A percentile compares a stretch with the other conserved stretches of the same genome.
Evolutionary conservation across 2,329 filamentous ascomycete species (phyloP).

Genomic region (Neopestalotiopsis clavispora): DNA sequence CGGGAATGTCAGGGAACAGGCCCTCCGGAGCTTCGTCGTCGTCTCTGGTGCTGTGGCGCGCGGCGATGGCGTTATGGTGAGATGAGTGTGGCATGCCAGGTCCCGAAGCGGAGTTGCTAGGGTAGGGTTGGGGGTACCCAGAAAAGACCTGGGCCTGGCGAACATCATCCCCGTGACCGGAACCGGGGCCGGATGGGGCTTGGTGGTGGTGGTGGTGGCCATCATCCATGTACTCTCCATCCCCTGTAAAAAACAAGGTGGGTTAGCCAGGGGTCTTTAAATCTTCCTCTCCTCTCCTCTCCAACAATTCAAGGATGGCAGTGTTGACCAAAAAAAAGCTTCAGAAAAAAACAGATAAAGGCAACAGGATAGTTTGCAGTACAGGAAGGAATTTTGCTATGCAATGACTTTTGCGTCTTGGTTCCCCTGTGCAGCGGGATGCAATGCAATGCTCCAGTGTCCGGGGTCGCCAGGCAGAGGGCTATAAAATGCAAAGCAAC

Average conservation of each 20-base stretch:
- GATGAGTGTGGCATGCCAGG: constrained; percentile 41
- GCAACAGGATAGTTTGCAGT: constrained; percentile 32
- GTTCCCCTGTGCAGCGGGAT: constrained; percentile 40
- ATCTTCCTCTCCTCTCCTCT: no score
- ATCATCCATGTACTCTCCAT: constrained; percentile 66
- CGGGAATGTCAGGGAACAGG: constrained; percentile 86
- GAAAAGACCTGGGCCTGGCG: constrained; percentile 42
- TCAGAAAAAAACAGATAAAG: constrained; percentile 17
- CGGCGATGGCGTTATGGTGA: constrained; percentile 38
- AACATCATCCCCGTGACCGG: constrained; percentile 61
- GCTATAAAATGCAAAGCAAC: constrained; percentile 43
- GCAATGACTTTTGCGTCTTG: constrained; percentile 40
- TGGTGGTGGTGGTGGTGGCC: constrained; percentile 72
- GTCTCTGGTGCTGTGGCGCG: constrained; percentile 33
- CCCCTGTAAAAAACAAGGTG: constrained; percentile 51
- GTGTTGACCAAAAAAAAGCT: not conserved
- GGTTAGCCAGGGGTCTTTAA: constrained; percentile 30
- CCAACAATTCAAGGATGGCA: constrained; percentile 1
- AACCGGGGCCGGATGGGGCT: constrained; percentile 58
- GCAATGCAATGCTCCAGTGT: constrained; percentile 41
- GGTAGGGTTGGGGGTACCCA: constrained; percentile 39
- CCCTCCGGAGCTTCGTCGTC: constrained; percentile 66
- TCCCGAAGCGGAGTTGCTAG: constrained; percentile 44
- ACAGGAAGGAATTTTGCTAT: constrained; percentile 32
- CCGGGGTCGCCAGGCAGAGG: constrained; percentile 38